These are phyloP conservation scores for Phytophthora niederhauseri DNA, from an alignment of 352 stramenopile genomes.

Conservation along the genomic window DNA sequence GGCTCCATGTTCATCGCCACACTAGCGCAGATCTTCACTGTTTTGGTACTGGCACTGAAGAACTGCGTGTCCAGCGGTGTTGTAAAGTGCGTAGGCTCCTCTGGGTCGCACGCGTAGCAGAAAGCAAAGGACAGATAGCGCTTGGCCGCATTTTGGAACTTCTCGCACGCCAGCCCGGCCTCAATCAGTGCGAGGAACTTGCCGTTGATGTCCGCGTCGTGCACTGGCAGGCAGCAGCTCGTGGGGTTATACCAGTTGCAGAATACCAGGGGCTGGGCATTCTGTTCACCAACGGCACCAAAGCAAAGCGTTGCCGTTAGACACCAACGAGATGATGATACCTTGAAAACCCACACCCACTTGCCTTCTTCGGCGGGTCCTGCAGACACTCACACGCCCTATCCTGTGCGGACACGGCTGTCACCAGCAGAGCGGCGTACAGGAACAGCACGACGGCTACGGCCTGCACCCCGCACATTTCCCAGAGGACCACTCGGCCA, in stretches of 20 bases:
- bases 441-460: conserved; percentile 10
- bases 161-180: conserved; percentile 63
- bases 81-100: conserved; percentile 45
- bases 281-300: conserved; percentile 39
- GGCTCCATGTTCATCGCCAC: conserved; percentile 56
- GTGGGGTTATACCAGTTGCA: conserved; percentile 72
- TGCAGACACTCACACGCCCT: conserved; percentile 31
- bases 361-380: conserved; percentile 33
- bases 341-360: conserved; percentile 2
- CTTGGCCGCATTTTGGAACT: conserved; percentile 76
- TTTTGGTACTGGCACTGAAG: conserved; percentile 53
- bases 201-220: conserved; percentile 66
- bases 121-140: conserved; percentile 51
- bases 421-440: conserved; percentile 8
- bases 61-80: conserved; percentile 58
- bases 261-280: conserved; percentile 64
- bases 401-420: conserved; percentile 7
- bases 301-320: conserved; percentile 9
- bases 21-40: conserved; percentile 72
- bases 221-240: conserved; percentile 72
- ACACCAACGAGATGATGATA: background rate
- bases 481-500: conserved; percentile 19
- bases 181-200: conserved; percentile 71
- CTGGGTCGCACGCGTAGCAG: conserved; percentile 54
- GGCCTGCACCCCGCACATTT: conserved; percentile 19